A percentile compares a stretch with the other conserved stretches of the same genome.
phyloP scores from a whole-genome alignment of 495 filamentous ascomycete genomes.

The Talaromyces liani region DNA sequence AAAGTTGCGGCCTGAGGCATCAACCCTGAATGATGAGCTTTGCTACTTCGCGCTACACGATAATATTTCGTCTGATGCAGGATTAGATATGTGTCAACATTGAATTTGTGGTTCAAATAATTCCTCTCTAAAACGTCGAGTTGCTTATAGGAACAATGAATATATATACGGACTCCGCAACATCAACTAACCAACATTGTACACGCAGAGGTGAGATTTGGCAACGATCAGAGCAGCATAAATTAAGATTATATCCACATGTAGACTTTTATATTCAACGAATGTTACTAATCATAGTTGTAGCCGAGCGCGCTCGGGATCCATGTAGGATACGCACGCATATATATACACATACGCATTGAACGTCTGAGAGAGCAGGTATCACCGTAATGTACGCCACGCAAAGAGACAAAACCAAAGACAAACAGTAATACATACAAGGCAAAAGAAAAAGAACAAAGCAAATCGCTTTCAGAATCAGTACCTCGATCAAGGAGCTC shows the following conservation, averaged over 20 bases:
- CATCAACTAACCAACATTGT: too few relatives aligned
- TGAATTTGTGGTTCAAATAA: too few relatives aligned
- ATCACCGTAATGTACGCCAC: neutral
- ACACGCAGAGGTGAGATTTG: too few relatives aligned
- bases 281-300: neutral
- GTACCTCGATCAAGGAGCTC: neutral
- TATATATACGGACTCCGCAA: too few relatives aligned
- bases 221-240: too few relatives aligned
- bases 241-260: too few relatives aligned
- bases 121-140: too few relatives aligned
- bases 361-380: neutral
- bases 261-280: neutral
- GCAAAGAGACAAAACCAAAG: neutral
- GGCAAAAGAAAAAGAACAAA: neutral
- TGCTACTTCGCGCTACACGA: neutral
- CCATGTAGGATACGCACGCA: neutral
- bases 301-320: neutral
- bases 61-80: neutral
- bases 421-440: neutral
- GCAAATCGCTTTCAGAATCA: neutral
- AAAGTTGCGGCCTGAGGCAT: neutral
- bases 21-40: neutral
- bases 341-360: conserved; percentile 1
- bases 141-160: too few relatives aligned
- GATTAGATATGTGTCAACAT: neutral